Percentiles rank a stretch among this genome's conserved stretches.
These are phyloP conservation scores for Mortierella alpina DNA, from an alignment of 192 early-diverging fungal species.

Conservation along the genomic window DNA sequence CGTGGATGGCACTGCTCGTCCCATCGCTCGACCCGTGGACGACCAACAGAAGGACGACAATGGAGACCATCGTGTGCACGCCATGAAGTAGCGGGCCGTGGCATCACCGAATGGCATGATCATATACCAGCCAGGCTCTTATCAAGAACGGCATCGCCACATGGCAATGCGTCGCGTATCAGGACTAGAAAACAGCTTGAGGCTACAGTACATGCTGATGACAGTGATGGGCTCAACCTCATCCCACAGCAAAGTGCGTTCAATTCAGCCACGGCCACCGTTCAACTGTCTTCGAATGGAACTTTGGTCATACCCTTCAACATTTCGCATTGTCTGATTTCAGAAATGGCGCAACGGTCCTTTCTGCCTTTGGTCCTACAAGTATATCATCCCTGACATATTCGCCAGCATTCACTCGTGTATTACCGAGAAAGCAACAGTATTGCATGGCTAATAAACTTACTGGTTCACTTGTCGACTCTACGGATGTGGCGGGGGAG, in stretches of 20 bases:
- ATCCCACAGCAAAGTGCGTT: neutral
- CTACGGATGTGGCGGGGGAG: no score
- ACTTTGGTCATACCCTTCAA: neutral
- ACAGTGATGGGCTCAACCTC: no score
- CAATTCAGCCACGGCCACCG: neutral
- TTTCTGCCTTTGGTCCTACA: neutral
- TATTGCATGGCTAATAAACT: neutral
- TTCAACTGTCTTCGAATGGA: neutral
- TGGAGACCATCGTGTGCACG: slow-evolving; percentile 5
- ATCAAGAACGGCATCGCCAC: neutral
- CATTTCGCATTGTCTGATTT: slow-evolving; percentile 1
- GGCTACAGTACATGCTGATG: no score
- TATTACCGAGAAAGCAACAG: neutral
- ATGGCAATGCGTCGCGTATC: neutral
- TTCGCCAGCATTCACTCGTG: slow-evolving; percentile 12
- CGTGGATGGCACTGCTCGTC: slow-evolving; percentile 1
- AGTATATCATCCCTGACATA: neutral
- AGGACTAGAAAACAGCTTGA: no score
- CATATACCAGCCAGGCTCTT: slow-evolving; percentile 7
- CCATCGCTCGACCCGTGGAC: neutral
- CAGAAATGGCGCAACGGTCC: neutral
- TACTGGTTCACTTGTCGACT: neutral
- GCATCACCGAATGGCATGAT: slow-evolving; percentile 7
- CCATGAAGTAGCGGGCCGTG: slow-evolving; percentile 5
- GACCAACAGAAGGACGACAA: slow-evolving; percentile 2